Conservation (phyloP, 441 rosid genomes). For the Populus trichocarpa region DNA sequence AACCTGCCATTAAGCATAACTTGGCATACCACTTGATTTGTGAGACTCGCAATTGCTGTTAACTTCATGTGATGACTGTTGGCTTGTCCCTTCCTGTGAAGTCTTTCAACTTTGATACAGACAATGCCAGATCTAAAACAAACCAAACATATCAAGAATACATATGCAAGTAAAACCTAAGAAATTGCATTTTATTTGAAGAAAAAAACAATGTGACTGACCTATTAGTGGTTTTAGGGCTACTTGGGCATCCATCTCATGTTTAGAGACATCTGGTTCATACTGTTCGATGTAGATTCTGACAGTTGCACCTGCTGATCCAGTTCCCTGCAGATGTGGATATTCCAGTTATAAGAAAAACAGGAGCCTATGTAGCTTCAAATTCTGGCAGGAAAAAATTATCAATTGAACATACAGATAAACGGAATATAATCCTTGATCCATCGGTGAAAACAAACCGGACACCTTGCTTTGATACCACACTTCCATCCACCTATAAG, state of each 20-base stretch:
- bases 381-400: constrained; percentile 4
- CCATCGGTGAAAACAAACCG: constrained; percentile 88
- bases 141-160: background rate
- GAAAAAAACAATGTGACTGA: constrained; percentile 23
- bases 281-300: constrained; percentile 82
- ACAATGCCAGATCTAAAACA: constrained; percentile 75
- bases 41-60: background rate
- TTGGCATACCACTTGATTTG: constrained; percentile 14
- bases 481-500: constrained; percentile 88
- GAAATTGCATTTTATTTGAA: background rate
- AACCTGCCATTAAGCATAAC: constrained; percentile 23
- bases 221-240: constrained; percentile 87
- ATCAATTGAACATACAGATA: constrained; percentile 53
- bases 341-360: background rate
- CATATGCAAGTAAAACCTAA: background rate
- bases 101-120: constrained; percentile 82
- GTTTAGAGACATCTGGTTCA: constrained; percentile 76
- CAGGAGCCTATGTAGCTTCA: background rate
- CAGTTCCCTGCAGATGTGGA: constrained; percentile 64
- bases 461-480: constrained; percentile 86
- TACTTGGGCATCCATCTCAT: constrained; percentile 83
- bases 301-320: constrained; percentile 93
- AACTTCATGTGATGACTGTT: constrained; percentile 72
- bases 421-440: constrained; percentile 79
- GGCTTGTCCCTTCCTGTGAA: constrained; percentile 95